These are phyloP conservation scores for Huiozyma sinensis DNA, from an alignment of 805 yeast genomes.

Conservation along the genomic window DNA sequence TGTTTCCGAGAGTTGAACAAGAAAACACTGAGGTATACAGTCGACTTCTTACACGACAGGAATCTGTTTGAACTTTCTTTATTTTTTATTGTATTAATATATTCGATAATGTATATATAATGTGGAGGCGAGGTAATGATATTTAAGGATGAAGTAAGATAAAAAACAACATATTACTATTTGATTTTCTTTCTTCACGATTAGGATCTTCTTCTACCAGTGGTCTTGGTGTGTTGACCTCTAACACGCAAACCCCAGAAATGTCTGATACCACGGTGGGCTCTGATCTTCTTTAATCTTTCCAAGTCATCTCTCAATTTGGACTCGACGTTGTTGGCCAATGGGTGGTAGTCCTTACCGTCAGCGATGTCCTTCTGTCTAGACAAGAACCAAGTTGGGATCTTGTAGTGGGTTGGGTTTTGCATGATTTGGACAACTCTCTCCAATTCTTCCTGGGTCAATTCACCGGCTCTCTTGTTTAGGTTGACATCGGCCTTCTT, in stretches of 20 bases:
- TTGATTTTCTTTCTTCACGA: background rate
- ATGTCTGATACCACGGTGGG: constrained; percentile 99
- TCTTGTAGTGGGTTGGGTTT: constrained; percentile 98
- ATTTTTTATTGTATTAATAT: background rate
- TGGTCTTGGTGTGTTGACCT: constrained; percentile 99
- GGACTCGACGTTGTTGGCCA: constrained; percentile 98
- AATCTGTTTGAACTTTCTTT: background rate
- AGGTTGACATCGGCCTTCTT: constrained; percentile 99
- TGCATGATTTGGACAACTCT: constrained; percentile 99
- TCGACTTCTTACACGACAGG: too few species aligned
- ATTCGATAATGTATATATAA: background rate
- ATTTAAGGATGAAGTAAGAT: background rate
- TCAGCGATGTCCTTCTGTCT: constrained; percentile 97
- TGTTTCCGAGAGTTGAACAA: too few species aligned
- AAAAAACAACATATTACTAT: background rate
- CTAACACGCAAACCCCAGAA: constrained; percentile 99
- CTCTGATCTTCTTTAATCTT: constrained; percentile 99
- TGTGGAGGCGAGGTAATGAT: background rate
- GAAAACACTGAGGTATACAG: too few species aligned
- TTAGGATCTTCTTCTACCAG: constrained; percentile 77
- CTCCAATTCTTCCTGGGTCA: constrained; percentile 99
- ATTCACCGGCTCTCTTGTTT: constrained; percentile 99
- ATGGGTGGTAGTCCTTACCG: constrained; percentile 98
- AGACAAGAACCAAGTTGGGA: constrained; percentile 99
- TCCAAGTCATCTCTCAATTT: constrained; percentile 99